A percentile compares a stretch with the other conserved stretches of the same genome.
phyloP scores from a whole-genome alignment of 345 rosid species.

The Syzygium oleosum region DNA sequence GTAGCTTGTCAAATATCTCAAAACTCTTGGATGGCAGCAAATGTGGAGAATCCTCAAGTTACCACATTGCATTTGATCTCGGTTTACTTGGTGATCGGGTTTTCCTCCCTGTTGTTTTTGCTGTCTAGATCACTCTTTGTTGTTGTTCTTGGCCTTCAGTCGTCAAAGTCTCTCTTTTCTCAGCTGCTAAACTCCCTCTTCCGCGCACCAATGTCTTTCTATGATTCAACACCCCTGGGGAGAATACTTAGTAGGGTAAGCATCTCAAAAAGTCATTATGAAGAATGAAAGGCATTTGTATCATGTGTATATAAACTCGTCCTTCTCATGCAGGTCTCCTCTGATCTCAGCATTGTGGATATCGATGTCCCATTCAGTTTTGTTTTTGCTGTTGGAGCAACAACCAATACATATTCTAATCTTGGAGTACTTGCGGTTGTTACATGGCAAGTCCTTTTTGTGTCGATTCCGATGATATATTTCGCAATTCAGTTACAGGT shows the following conservation, averaged over 20 bases:
- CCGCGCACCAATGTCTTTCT: constrained; percentile 80
- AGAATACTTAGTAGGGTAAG: constrained; percentile 73
- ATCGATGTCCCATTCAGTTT: constrained; percentile 75
- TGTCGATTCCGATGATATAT: constrained; percentile 60
- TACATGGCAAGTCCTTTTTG: constrained; percentile 88
- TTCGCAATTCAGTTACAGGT: constrained; percentile 80
- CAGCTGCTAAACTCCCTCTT: constrained; percentile 64
- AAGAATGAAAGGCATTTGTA: background rate
- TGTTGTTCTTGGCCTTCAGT: constrained; percentile 44
- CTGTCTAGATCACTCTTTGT: constrained; percentile 40
- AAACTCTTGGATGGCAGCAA: constrained; percentile 76
- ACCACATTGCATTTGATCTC: constrained; percentile 41
- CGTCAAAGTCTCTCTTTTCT: constrained; percentile 64
- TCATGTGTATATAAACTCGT: background rate
- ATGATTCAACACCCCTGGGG: constrained; percentile 87
- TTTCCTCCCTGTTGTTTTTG: constrained; percentile 34
- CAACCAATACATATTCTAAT: constrained; percentile 47
- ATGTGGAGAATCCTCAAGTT: constrained; percentile 54
- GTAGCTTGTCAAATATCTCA: constrained; percentile 52
- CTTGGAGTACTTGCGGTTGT: constrained; percentile 79
- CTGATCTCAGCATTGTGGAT: constrained; percentile 88
- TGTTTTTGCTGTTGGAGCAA: constrained; percentile 54
- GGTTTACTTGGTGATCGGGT: constrained; percentile 57
- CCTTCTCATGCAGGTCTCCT: constrained; percentile 39
- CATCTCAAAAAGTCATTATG: background rate